Evolutionary conservation across 179 eudicot genomes (phyloP).

Genomic region (Beta macrorhiza): DNA sequence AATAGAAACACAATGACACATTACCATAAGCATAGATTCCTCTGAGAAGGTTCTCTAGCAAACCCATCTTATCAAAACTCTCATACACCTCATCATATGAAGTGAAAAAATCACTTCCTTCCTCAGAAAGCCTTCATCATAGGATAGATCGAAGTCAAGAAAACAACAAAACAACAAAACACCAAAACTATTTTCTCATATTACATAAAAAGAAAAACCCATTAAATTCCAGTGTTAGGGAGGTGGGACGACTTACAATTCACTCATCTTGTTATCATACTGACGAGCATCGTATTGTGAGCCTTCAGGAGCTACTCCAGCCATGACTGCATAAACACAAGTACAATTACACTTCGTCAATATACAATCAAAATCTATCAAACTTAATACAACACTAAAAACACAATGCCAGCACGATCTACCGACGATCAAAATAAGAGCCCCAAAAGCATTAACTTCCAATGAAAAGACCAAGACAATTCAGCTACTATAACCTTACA

Average conservation of each 20-base stretch:
- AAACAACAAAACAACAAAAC: background rate
- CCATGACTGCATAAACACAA: slow-evolving; percentile 34
- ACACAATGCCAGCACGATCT: background rate
- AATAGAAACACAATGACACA: too few species aligned
- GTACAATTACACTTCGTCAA: background rate
- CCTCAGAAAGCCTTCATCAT: slow-evolving; percentile 42
- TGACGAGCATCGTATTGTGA: slow-evolving; percentile 37
- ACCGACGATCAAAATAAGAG: background rate
- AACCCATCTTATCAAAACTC: slow-evolving; percentile 74
- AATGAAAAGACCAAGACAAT: too few species aligned
- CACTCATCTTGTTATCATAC: slow-evolving; percentile 42
- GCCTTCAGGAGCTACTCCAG: slow-evolving; percentile 36
- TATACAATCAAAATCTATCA: background rate
- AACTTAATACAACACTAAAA: background rate
- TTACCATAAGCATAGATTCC: slow-evolving; percentile 84
- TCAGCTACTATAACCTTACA: too few species aligned
- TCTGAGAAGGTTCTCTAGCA: slow-evolving; percentile 76
- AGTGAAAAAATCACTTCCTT: slow-evolving; percentile 61
- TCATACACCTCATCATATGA: slow-evolving; percentile 74
- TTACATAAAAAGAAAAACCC: background rate
- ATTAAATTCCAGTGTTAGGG: background rate
- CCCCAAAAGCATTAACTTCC: background rate
- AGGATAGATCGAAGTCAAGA: background rate
- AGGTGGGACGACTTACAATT: slow-evolving; percentile 27
- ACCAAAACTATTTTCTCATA: background rate